These are phyloP conservation scores for Zygosaccharomyces gambellarensis DNA, from an alignment of 805 yeast species.

Conservation along the genomic window DNA sequence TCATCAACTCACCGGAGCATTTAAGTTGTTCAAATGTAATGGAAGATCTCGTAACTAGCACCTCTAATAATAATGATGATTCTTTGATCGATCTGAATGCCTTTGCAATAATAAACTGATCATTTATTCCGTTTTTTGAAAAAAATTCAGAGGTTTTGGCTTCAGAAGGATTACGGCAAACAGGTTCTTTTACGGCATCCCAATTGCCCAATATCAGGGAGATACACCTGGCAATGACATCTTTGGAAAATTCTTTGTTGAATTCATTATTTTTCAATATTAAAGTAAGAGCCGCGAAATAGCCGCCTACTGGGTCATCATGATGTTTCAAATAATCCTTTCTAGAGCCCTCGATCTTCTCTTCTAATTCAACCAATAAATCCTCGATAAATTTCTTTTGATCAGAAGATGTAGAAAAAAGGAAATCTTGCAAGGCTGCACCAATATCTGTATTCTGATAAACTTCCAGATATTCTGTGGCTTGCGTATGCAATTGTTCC, in stretches of 20 bases:
- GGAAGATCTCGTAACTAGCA: constrained; percentile 37
- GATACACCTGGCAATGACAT: constrained; percentile 11
- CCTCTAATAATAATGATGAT: constrained; percentile 51
- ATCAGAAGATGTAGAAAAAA: constrained; percentile 37
- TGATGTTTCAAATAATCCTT: constrained; percentile 41
- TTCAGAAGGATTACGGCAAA: constrained; percentile 69
- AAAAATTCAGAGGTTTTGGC: constrained; percentile 51
- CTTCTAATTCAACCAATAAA: constrained; percentile 36
- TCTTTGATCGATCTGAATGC: constrained; percentile 85
- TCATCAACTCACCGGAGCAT: constrained; percentile 48
- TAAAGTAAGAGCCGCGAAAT: constrained; percentile 53
- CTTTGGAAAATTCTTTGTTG: neutral
- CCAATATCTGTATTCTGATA: constrained; percentile 73
- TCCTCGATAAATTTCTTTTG: constrained; percentile 28
- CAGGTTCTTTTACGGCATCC: constrained; percentile 38
- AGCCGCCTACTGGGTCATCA: constrained; percentile 61
- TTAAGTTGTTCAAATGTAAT: constrained; percentile 23
- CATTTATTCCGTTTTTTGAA: constrained; percentile 36
- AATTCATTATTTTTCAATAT: constrained; percentile 36
- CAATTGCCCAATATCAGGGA: constrained; percentile 25
- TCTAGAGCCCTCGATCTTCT: constrained; percentile 34
- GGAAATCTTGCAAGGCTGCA: constrained; percentile 56
- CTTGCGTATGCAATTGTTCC: constrained; percentile 21
- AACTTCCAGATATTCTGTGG: constrained; percentile 39
- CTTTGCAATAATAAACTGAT: constrained; percentile 54